Base-by-base conservation (phyloP, 176 grass and related monocot species). In the Juncus inflexus region DNA sequence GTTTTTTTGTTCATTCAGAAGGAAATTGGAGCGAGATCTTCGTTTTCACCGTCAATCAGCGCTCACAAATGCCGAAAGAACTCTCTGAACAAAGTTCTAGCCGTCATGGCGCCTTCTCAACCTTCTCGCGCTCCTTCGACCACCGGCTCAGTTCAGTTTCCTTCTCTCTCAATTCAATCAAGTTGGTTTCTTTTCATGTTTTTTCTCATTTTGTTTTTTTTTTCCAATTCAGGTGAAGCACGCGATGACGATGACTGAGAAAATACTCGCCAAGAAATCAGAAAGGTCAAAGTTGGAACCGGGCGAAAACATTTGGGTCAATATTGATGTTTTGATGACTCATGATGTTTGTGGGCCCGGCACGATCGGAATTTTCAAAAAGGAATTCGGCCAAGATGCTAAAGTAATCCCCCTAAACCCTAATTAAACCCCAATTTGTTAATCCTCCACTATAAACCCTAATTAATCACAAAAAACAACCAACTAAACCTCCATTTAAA, bases 321-420 rank as follows among this genome's bases (percentile, higher is more conserved):
- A 92, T 76, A 81, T 97, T 9, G 94, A 97, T 77, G 94, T 91
- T 63, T 64, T 97, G 55, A 97, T 97, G 94, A 97, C 94, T 50
- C 94, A 97, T 57, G 94, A 97, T 58, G 88, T 92, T 3, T 82
- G 85, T 60, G 85, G 88, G 1, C 88, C 94, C 0, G 88, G 88
- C 35, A 92, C 88, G 7, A 84, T 97, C 14, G 94, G 88, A 28
- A 92, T 97, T 66, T 91, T 97, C 75, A 89, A 91, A 67, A 78
- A 65, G 70, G 94, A 97, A 51, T 97, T 97, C 53, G 94, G 94
- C 55, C 62, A 89, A 66, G 77, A 92, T 64, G 85, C 94, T 47
- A 89, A 82, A 82, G 76, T 76, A 58, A 74, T 14, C 43, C 43
- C 43, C 43, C 4, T 6, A 47, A 47, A 5, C 43, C 43, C 43